phyloP scores from a whole-genome alignment of 345 rosid species.

The Citrus inodora region DNA sequence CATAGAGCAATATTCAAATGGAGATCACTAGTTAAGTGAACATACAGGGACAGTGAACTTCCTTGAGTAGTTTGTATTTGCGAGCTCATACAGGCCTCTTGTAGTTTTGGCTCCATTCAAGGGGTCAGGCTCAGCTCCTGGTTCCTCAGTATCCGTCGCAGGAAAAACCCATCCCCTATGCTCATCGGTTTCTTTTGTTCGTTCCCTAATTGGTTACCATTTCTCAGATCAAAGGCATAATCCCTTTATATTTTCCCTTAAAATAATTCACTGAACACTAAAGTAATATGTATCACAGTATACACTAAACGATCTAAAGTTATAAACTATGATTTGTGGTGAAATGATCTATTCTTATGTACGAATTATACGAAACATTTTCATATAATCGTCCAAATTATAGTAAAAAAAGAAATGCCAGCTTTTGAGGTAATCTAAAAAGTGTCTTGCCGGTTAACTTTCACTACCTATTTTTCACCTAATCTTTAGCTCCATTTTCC shows the following conservation, averaged over 20 bases:
- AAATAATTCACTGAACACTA: too few species aligned
- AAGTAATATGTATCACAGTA: too few species aligned
- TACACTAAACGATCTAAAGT: too few species aligned
- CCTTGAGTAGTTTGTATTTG: conserved; percentile 67
- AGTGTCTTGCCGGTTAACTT: background rate
- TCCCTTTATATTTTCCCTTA: too few species aligned
- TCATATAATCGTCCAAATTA: background rate
- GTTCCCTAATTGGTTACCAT: conserved; percentile 67
- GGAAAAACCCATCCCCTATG: conserved; percentile 96
- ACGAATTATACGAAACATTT: background rate
- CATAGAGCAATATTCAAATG: conserved; percentile 3
- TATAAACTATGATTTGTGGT: too few species aligned
- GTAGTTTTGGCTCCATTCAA: conserved; percentile 70
- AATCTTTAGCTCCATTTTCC: background rate
- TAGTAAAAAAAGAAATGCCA: background rate
- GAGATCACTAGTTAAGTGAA: background rate
- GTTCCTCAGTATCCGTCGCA: conserved; percentile 51
- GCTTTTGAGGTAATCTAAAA: background rate
- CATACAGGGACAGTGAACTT: conserved; percentile 91
- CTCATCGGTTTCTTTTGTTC: conserved; percentile 77
- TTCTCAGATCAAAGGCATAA: too few species aligned
- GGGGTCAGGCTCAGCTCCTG: conserved; percentile 74
- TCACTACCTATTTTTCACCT: background rate
- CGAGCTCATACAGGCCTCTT: conserved; percentile 77
- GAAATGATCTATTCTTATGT: too few species aligned